Base-by-base conservation (phyloP, 306 rosid genomes). In the Malus asiatica region DNA sequence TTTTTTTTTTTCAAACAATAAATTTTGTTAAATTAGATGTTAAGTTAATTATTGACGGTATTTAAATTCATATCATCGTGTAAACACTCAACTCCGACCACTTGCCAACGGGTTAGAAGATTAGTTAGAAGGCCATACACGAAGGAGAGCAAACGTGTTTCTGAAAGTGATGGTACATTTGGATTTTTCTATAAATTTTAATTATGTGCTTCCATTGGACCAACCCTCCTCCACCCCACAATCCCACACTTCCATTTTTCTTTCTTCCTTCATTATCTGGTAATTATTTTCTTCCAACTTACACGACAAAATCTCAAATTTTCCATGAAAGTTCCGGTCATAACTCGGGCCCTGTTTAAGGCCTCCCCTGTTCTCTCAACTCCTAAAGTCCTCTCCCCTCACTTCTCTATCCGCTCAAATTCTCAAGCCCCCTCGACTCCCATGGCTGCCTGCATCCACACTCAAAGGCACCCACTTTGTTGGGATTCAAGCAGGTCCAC, bases 401-500 rank as follows among this genome's bases (percentile, higher is more conserved):
- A 61, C 59, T 78, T 62, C 51, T 48, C 76, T 70, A 30, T 8
- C 15, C 53, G 7, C 65, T 70, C 8, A 55, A 83, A 80, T 69
- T 16, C 66, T 13, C 84, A 3, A 72, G 18, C 77, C 78, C 74
- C 25, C 73, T 32, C 11, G 58, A 53, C 40, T 22, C 62, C 84
- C 64, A 80, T 89, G 86, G 81, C 87, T 22, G 84, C 93, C 78
- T 91, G 96, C 51, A 77, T 90, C 14, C 83, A 84, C 73, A n/a
- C 77, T 42, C 71, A 77, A 27, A 8, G 83, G 35, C 35, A 74
- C 62, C 87, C 89, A 52, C 80, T 77, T 76, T 81, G 91, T 35
- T 82, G 84, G 18, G 88, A 86, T 5, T 86, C 87, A 40, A 88
- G 76, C 68, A 59, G 70, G 11, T 35, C 80, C 74, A 83, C 81